Evolutionary conservation across 306 rosid species (phyloP).

Genomic region (Coriaria nepalensis): DNA sequence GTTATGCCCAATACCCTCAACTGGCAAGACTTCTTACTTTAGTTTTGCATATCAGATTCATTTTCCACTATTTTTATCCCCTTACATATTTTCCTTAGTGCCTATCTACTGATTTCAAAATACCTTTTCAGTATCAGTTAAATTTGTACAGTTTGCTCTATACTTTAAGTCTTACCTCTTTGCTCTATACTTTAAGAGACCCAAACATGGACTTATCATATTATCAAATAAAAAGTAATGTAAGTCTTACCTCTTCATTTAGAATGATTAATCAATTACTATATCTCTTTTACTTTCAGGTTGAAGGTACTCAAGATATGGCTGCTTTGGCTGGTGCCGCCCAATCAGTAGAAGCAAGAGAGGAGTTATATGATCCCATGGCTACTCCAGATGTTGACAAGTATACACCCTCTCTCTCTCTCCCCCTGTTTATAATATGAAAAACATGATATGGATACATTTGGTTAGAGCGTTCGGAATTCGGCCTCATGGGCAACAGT

Average conservation of each 20-base stretch:
- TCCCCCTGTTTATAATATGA: not conserved
- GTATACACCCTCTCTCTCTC: slow-evolving; percentile 17
- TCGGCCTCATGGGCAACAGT: too few relatives aligned
- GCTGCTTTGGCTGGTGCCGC: slow-evolving; percentile 34
- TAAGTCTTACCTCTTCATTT: not conserved
- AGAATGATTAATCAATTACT: not conserved
- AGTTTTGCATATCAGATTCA: slow-evolving; percentile 1
- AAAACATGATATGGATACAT: too few relatives aligned
- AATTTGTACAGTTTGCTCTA: too few relatives aligned
- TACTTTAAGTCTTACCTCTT: too few relatives aligned
- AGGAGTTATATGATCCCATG: slow-evolving; percentile 70
- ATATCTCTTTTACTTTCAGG: slow-evolving; percentile 25
- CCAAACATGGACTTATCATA: too few relatives aligned
- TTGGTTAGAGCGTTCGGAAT: too few relatives aligned
- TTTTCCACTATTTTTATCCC: too few relatives aligned
- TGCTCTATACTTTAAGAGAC: too few relatives aligned
- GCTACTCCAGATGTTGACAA: slow-evolving; percentile 73
- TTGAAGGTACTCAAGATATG: slow-evolving; percentile 72
- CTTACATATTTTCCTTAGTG: too few relatives aligned
- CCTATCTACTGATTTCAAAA: too few relatives aligned
- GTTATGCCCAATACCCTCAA: slow-evolving; percentile 75
- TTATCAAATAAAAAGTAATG: too few relatives aligned
- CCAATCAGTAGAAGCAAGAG: slow-evolving; percentile 46
- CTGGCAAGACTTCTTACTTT: slow-evolving; percentile 30
- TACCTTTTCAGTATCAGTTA: too few relatives aligned